phyloP scores from a whole-genome alignment of 495 filamentous ascomycete species.

The Neurospora sp. region DNA sequence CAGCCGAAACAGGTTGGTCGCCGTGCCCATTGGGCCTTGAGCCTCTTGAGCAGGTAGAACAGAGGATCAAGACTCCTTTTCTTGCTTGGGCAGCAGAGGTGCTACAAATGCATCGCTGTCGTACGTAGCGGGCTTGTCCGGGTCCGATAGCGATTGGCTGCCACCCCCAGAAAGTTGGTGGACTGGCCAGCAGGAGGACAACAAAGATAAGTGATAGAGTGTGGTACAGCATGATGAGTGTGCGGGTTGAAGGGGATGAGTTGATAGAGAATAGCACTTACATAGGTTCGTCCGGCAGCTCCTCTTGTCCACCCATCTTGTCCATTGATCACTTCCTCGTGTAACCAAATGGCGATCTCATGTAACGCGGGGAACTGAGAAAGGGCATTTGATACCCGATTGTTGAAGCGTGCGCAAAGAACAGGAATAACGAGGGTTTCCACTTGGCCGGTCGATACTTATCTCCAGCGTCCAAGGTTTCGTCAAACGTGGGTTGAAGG shows the following conservation, averaged over 20 bases:
- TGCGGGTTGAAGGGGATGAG: neutral
- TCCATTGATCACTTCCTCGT: neutral
- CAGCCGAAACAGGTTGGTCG: neutral
- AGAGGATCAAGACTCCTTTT: neutral
- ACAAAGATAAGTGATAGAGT: neutral
- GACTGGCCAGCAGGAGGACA: neutral
- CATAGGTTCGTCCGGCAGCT: neutral
- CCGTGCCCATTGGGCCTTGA: neutral
- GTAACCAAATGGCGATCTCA: neutral
- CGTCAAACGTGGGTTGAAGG: neutral
- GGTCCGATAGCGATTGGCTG: neutral
- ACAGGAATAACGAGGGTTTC: neutral
- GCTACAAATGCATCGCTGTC: neutral
- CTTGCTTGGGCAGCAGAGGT: neutral
- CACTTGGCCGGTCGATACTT: neutral
- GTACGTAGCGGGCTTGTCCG: neutral
- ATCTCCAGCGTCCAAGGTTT: neutral
- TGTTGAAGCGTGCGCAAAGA: neutral
- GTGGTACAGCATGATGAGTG: neutral
- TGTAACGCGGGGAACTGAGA: neutral
- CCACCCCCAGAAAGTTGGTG: neutral
- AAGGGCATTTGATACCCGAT: neutral
- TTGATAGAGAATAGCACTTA: neutral
- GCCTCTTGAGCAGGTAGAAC: neutral
- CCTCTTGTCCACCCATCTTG: neutral